Conservation (phyloP, 2,329 filamentous ascomycete genomes). For the Alternaria brassicae region DNA sequence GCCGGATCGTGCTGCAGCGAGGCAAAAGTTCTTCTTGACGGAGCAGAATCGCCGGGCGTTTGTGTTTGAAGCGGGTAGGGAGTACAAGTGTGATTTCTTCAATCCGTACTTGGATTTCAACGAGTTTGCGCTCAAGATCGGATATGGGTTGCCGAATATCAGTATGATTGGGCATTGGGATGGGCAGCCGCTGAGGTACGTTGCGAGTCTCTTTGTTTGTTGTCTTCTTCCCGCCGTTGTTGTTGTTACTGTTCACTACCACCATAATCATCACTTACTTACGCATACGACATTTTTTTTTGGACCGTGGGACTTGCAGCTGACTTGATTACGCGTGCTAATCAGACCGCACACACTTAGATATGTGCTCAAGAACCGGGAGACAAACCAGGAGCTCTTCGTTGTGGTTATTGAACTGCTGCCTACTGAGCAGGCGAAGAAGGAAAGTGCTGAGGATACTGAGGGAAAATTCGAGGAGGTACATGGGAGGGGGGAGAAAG, state of each 20-base stretch:
- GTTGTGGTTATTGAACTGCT: slow-evolving; percentile 82
- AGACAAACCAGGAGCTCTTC: slow-evolving; percentile 76
- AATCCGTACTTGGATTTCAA: slow-evolving; percentile 93
- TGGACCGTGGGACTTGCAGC: slow-evolving; percentile 13
- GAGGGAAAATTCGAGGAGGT: slow-evolving; percentile 36
- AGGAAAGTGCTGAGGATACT: slow-evolving; percentile 29
- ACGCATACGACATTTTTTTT: not conserved
- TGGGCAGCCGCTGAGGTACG: slow-evolving; percentile 75
- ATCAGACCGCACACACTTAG: slow-evolving; percentile 81
- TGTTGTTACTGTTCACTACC: not conserved
- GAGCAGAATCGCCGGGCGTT: slow-evolving; percentile 64
- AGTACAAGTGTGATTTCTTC: slow-evolving; percentile 77
- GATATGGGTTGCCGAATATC: slow-evolving; percentile 69
- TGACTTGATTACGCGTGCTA: slow-evolving; percentile 30
- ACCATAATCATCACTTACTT: not conserved
- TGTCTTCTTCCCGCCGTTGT: not conserved
- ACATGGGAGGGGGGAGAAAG: slow-evolving; percentile 22
- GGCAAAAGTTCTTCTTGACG: slow-evolving; percentile 68
- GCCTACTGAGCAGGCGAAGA: slow-evolving; percentile 64
- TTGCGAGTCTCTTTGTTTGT: not conserved
- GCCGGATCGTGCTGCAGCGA: slow-evolving; percentile 51
- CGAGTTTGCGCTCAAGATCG: slow-evolving; percentile 68
- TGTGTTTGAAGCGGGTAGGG: slow-evolving; percentile 66
- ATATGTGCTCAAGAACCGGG: slow-evolving; percentile 86
- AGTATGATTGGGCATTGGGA: slow-evolving; percentile 82